Base-by-base conservation (phyloP, 805 yeast species). In the Teunomyces funiuensis region DNA sequence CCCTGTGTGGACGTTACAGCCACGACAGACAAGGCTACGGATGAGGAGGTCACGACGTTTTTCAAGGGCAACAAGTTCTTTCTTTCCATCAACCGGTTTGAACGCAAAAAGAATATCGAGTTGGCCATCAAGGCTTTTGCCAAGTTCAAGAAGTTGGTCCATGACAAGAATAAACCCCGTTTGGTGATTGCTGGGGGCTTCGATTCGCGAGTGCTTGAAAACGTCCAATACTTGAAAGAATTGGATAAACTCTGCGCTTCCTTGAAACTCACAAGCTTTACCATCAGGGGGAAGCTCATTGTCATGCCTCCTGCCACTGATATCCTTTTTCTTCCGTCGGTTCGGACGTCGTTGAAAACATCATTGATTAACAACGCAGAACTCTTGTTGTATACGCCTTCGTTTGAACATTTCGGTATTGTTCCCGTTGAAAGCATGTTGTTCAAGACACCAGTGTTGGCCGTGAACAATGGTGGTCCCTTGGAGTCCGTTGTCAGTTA, bases 381-480 rank as follows among this genome's bases (percentile, higher is more conserved):
- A 36, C 51, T 85, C 42, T 70, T 93, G 16, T 64, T 90, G 33
- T 93, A 93, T 58, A 93, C 99, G 0, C 99, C 99, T 2, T 73
- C 85, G 0, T 77, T 76, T 53, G 99, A 93, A 61, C 99, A 93
- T 65, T 93, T 93, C 58, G 99, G 99, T 10, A 93, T 93, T 49
- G 99, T 93, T 7, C 99, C 99, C 1, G 73, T 93, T 11, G 99
- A 93, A 60, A 90, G 96, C 9, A 90, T 93, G 97, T 74, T 83
- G 36, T 72, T 78, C 43, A 84, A 86, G 20, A 83, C 83, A 0
- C 88, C 96, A 0, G 97, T 90, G 0, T 65, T 93, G 39, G 97
- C 97, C 0, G 83, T 84, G 4, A 80, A 86, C 54, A 80, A 80
- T 28, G 99, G 99, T 19, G 99, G 99, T 0, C 99, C 99, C 0